Evolutionary conservation across 345 rosid genomes (phyloP), one percentile per base, ranked within the genome.

Genomic region (Ceriops zippeliana): DNA sequence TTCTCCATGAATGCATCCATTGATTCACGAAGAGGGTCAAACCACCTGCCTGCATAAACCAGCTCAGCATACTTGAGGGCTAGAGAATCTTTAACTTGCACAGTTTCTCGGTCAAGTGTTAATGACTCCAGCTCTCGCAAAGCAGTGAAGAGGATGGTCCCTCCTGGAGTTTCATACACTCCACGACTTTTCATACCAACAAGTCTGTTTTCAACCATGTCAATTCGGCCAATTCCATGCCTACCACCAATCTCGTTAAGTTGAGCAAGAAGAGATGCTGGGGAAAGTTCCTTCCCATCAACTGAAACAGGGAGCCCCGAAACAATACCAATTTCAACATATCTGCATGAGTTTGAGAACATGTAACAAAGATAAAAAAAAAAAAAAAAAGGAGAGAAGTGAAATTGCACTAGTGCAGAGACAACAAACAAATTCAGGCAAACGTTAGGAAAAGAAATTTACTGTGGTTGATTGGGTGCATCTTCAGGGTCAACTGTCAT

Each of bases 181-280:
- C 98, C 98, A 0, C 97, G 96, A 61, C 96, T 88, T 73, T 93
- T 93, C 98, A 93, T 93, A 27, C 98, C 98, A 13, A 91, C 97
- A n/a, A 93, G 85, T 38, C 97, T 85, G 79, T 95, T 91, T 79
- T 95, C 99, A 15, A 95, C 99, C 90, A 95, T 73, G 90, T 91
- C 97, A 24, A 88, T 69, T 0, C 97, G 92, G 6, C 99, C 99
- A 63, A 95, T 76, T 2, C 99, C 96, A 52, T 91, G 96, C 69
- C 69, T 89, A 10, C 99, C 93, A 46, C 96, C 99, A 2, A 88
- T 84, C 56, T 82, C 83, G 73, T 95, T 91, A 53, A 91, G 87
- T 76, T 83, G 76, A 1, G 91, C 38, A 26, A 95, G 96, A 62
- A 95, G 88, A 19, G 90, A 78, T 57, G 96, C 97, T 9, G 97